These are phyloP conservation scores for Rubroshorea leprosula DNA, from an alignment of 345 rosid species.

Conservation along the genomic window DNA sequence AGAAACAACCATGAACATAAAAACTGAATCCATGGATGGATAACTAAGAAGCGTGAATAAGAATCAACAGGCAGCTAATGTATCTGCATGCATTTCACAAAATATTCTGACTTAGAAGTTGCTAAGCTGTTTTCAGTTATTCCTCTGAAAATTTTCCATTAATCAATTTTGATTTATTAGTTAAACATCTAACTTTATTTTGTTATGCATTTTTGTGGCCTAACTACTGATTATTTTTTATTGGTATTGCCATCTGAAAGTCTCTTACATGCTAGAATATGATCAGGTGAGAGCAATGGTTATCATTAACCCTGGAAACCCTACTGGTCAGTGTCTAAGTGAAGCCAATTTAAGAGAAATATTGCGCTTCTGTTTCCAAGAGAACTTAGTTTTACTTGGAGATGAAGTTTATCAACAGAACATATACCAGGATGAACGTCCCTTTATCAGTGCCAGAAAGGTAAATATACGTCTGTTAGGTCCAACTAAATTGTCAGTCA, in stretches of 20 bases:
- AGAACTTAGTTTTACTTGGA: slow-evolving; percentile 78
- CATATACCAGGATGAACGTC: slow-evolving; percentile 93
- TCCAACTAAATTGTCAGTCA: too few relatives aligned
- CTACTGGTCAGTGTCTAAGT: slow-evolving; percentile 98
- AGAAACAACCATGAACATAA: not conserved
- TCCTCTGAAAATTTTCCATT: not conserved
- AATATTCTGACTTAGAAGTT: not conserved
- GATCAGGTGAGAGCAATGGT: slow-evolving; percentile 94
- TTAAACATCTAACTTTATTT: not conserved
- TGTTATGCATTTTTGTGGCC: not conserved
- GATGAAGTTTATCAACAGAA: slow-evolving; percentile 99
- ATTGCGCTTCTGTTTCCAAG: slow-evolving; percentile 66
- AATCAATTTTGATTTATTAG: slow-evolving; percentile 10
- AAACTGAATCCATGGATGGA: slow-evolving; percentile 13
- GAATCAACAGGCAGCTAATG: not conserved
- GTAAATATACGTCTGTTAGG: too few relatives aligned
- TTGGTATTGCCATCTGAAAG: too few relatives aligned
- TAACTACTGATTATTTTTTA: not conserved
- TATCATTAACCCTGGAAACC: slow-evolving; percentile 98
- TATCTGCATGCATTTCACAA: not conserved
- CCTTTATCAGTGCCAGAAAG: slow-evolving; percentile 83
- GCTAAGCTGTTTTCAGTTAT: not conserved
- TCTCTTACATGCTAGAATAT: slow-evolving; percentile 10
- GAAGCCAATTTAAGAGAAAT: slow-evolving; percentile 86
- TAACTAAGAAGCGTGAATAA: not conserved